Conservation (phyloP, 208 protist genomes). For the Entamoeba moshkovskii region DNA sequence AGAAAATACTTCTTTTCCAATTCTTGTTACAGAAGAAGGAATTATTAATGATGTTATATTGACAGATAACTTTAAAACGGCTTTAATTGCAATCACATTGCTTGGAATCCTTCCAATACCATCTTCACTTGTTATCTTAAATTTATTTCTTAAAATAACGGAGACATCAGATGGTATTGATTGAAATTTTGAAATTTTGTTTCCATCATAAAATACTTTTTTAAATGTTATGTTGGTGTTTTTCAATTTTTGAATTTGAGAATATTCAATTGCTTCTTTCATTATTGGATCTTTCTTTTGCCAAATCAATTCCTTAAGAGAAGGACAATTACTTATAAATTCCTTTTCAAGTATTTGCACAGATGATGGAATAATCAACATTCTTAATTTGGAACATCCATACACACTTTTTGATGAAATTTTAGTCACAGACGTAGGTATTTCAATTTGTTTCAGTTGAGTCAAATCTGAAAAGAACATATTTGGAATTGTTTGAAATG, state of each 20-base stretch:
- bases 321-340: too few relatives aligned
- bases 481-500: neutral
- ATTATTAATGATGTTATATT: neutral
- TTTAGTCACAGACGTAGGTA: neutral
- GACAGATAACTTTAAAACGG: neutral
- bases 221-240: neutral
- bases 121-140: too few relatives aligned
- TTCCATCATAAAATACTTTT: neutral
- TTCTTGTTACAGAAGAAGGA: neutral
- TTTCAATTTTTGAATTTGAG: neutral
- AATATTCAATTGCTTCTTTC: too few relatives aligned
- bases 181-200: neutral
- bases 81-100: neutral
- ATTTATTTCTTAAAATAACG: neutral
- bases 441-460: neutral
- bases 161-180: neutral
- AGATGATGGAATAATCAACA: neutral
- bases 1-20: neutral
- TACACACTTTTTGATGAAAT: neutral
- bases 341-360: too few relatives aligned
- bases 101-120: too few relatives aligned
- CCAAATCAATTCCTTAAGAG: too few relatives aligned
- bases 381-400: neutral
- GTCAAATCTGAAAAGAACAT: neutral
- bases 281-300: too few relatives aligned